Percentiles rank a stretch among this genome's conserved stretches.
Evolutionary conservation across 805 yeast genomes (phyloP).

Genomic region (Candida khao-thaluensis): DNA sequence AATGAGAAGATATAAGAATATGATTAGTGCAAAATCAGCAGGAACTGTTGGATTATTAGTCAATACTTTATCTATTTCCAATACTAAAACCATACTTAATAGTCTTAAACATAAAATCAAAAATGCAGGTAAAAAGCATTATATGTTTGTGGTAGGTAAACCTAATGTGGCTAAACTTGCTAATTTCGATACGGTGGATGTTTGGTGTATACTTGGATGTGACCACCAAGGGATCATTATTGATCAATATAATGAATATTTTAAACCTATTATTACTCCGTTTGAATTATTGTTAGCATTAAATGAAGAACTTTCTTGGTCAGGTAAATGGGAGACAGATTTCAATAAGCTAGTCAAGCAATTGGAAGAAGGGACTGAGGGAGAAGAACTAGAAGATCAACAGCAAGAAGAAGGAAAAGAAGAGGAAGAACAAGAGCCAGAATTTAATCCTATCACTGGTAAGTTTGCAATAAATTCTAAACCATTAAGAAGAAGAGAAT

Average conservation of each 20-base stretch:
- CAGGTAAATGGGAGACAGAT: slow-evolving; percentile 89
- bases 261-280: slow-evolving; percentile 90
- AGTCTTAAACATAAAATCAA: slow-evolving; percentile 59
- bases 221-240: slow-evolving; percentile 89
- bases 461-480: slow-evolving; percentile 62
- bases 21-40: slow-evolving; percentile 88
- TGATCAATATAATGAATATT: slow-evolving; percentile 76
- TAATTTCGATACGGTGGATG: slow-evolving; percentile 89
- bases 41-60: slow-evolving; percentile 90
- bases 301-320: slow-evolving; percentile 76
- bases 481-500: slow-evolving; percentile 69
- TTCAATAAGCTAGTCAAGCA: slow-evolving; percentile 53
- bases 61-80: slow-evolving; percentile 80
- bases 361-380: slow-evolving; percentile 38
- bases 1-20: slow-evolving; percentile 77
- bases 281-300: slow-evolving; percentile 85
- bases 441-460: slow-evolving; percentile 88
- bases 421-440: slow-evolving; percentile 55
- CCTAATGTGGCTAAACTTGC: slow-evolving; percentile 97
- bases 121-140: slow-evolving; percentile 84
- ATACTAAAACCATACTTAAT: slow-evolving; percentile 67
- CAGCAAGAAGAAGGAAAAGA: slow-evolving; percentile 17
- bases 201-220: slow-evolving; percentile 95
- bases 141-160: slow-evolving; percentile 94
- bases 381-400: slow-evolving; percentile 20